Evolutionary conservation across 352 stramenopile species (phyloP), one percentile per base, ranked within the genome.

Genomic region (Elongisporangium anandrum): DNA sequence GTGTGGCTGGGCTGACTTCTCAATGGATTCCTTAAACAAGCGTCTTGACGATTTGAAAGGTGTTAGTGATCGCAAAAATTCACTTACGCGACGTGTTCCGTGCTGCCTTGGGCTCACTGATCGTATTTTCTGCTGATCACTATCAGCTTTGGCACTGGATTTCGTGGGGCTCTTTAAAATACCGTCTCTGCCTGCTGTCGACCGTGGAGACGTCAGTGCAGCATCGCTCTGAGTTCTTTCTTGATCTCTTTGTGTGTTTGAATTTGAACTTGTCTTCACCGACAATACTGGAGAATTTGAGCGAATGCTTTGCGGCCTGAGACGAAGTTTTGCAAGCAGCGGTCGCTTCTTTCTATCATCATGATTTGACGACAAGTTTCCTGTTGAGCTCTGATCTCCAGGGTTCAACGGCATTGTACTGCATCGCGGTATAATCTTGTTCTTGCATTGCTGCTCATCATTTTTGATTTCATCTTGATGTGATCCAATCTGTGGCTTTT

Each of bases 281-380:
- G 19, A 29, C 29, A 9, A 9, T 21, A 6, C 45, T 16, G 56
- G 26, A 45, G 17, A 57, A 41, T 54, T 62, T 17, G 69, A 50
- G 12, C 58, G 59, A 6, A 60, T 62, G 22, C 72, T 87, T 26
- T 85, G 77, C 0, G 80, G 72, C n/a, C 70, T 67, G 9, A 90
- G 62, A 2, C 76, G 74, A 13, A 90, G 52, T 52, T 86, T 87
- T 10, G 80, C 65, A 0, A 90, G 59, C 45, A 90, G 24, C 4
- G 80, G 77, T 41, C 64, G 76, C 47, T 79, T 73, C 24, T 67
- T 81, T 16, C 34, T 2, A 4, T 45, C 34, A 17, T 45, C 34
- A 17, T 16, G 34, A 17, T 45, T 45, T 12, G 34, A 2, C 17
- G 34, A 2, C 34, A 45, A 50, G 60, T 29, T 58, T 56, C 54